Evolutionary conservation across 2,329 filamentous ascomycete genomes (phyloP), one percentile per base, ranked within the genome.

Genomic region (Claviceps spartinae): DNA sequence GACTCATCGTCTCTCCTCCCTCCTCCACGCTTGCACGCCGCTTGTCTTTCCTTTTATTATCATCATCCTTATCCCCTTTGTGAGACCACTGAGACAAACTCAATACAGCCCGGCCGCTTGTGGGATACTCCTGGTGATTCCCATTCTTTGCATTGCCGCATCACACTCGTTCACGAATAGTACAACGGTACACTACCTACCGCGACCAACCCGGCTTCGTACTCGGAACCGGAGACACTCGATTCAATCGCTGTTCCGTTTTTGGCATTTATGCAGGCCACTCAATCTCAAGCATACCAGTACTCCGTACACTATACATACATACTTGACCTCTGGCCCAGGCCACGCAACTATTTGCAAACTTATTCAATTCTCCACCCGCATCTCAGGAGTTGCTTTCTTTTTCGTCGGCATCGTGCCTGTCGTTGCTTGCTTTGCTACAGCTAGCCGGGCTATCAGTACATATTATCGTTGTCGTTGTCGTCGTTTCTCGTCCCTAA

Each of bases 61-160:
- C 30, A 11, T 34, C 11, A 3, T 34, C 4, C 8, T 11, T 34
- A 11, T 34, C 30, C 30, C 30, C 30, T 11, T 34, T 34, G 9
- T 9, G 30, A 34, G 9, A 11, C 30, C 30, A 11, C 9, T 11
- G 30, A 34, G 30, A 34, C 30, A 34, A 34, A 34, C 30, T 34
- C 30, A 34, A 34, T 34, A 34, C 9, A 34, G 30, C 30, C 11
- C 4, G 9, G 30, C 30, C 30, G 9, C 30, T 34, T 34, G 30
- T 43, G 52, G 49, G 40, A 51, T 41, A 48, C 34, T 49, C 46
- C 42, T 47, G 46, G 49, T 22, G 49, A 54, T 37, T 54, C 18
- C 36, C 52, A 47, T n/a, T 36, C 43, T 34, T 20, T 43, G 5
- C 34, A 26, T 44, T 30, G 18, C 22, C 42, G 6, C 5, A 44